These are phyloP conservation scores for Pythium dissotocum DNA, from an alignment of 352 stramenopile genomes.

Conservation along the genomic window DNA sequence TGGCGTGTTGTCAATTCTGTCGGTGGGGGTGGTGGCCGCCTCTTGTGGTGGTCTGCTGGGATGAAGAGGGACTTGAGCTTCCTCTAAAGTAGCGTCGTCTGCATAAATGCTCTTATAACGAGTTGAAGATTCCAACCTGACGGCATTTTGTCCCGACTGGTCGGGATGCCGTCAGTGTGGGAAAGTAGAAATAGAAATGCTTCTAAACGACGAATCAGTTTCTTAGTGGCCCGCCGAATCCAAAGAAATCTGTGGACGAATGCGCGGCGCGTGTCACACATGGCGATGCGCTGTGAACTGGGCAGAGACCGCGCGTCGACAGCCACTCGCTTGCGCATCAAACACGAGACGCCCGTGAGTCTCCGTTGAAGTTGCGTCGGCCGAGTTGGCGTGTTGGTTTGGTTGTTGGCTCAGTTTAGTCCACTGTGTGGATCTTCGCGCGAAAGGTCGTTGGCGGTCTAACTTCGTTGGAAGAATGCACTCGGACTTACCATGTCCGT, in stretches of 20 bases:
- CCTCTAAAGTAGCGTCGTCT: constrained; percentile 27
- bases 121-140: constrained; percentile 30
- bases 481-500: constrained; percentile 27
- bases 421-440: neutral
- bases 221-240: constrained; percentile 5
- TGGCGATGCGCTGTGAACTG: neutral
- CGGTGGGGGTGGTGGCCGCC: neutral
- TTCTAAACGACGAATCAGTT: neutral
- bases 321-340: neutral
- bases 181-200: constrained; percentile 24
- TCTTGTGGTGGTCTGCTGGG: neutral
- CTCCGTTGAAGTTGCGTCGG: neutral
- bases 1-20: constrained; percentile 7
- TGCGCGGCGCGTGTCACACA: constrained; percentile 13
- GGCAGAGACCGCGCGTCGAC: neutral
- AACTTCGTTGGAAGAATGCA: neutral
- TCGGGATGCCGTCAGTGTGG: constrained; percentile 2
- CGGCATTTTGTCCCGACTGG: neutral
- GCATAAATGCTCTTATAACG: constrained; percentile 23
- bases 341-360: neutral
- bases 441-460: constrained; percentile 4
- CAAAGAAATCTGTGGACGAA: constrained; percentile 27
- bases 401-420: too few relatives aligned
- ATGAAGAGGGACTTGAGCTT: neutral
- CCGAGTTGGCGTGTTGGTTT: neutral